Base-by-base conservation (phyloP, 2,329 filamentous ascomycete genomes). In the Simplicillium aogashimaense region DNA sequence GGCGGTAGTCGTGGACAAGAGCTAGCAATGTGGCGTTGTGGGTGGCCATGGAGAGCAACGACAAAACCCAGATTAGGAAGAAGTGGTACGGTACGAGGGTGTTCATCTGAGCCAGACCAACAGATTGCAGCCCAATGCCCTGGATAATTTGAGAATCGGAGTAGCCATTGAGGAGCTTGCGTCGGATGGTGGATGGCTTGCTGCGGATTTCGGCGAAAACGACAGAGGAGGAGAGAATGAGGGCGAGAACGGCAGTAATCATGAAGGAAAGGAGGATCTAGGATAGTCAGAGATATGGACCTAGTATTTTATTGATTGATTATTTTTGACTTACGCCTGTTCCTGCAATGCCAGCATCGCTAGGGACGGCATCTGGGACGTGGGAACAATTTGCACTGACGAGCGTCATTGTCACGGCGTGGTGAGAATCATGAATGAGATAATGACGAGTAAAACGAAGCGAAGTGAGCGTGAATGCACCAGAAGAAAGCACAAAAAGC, bases 21-120 rank as follows among this genome's bases (percentile, higher is more conserved):
- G 76, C 76, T n/a, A 83, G 65, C 13, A 83, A 61, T 0, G 78
- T 76, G 4, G 75, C 68, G 43, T 81, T 78, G 55, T 83, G 79
- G 3, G 79, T 81, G 1, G 76, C 74, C 46, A 76, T 81, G 13
- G 76, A 76, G 7, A 83, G 64, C 11, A 81, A 58, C 0, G 75
- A 76, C 2, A 83, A 61, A 63, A 82, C 78, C 79, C 78, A 83
- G 47, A 83, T 73, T 40, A 83, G 69, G 61, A 83, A 83, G 62
- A 83, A 82, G 58, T 84, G 79, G 53, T 84, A 84, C 0, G 77
- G 70, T 0, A 79, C 68, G 54, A 83, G 70, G 5, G 64, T 63
- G 35, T 68, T 59, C 52, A 74, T 70, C 51, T 78, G 76, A 4
- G 72, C 72, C 1, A 84, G 67, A 0, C 74, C 80, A 17, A 83